Conservation (phyloP, 2,329 filamentous ascomycete species). For the Aspergillus fijiensis region DNA sequence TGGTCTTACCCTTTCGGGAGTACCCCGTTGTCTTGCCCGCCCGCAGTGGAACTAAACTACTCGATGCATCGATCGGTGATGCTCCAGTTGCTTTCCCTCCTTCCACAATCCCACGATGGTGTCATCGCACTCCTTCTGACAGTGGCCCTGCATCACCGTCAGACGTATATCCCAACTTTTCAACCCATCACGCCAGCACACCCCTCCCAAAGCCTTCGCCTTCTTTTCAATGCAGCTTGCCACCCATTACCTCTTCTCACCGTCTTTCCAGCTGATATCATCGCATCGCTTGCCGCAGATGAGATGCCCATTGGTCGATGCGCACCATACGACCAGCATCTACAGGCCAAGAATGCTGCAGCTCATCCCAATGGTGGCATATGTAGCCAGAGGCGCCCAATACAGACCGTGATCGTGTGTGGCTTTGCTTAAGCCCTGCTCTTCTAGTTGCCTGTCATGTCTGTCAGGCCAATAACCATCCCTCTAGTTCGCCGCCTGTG, state of each 20-base stretch:
- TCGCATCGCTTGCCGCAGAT: background rate
- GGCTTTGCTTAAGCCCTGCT: conserved; percentile 5
- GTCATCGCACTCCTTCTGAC: background rate
- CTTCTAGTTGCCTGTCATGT: background rate
- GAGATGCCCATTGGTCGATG: conserved; percentile 6
- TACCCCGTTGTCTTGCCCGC: too few species aligned
- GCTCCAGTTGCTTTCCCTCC: background rate
- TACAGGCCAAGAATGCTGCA: background rate
- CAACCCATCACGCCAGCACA: conserved; percentile 3
- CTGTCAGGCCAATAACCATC: conserved; percentile 1
- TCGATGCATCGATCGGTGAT: background rate
- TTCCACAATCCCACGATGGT: background rate
- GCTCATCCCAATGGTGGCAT: conserved; percentile 10
- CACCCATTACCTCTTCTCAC: conserved; percentile 6
- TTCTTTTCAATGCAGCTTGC: conserved; percentile 2
- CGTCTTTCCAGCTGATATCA: conserved; percentile 9
- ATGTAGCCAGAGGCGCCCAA: conserved; percentile 15
- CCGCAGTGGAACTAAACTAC: too few species aligned
- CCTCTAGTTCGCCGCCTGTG: background rate
- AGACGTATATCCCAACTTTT: background rate
- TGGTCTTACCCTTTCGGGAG: too few species aligned
- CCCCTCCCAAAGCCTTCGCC: background rate
- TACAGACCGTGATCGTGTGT: conserved; percentile 13
- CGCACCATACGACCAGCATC: conserved; percentile 12
- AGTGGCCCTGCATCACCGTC: background rate